Conservation (phyloP, 805 yeast species). For the Lipomyces starkeyi region DNA sequence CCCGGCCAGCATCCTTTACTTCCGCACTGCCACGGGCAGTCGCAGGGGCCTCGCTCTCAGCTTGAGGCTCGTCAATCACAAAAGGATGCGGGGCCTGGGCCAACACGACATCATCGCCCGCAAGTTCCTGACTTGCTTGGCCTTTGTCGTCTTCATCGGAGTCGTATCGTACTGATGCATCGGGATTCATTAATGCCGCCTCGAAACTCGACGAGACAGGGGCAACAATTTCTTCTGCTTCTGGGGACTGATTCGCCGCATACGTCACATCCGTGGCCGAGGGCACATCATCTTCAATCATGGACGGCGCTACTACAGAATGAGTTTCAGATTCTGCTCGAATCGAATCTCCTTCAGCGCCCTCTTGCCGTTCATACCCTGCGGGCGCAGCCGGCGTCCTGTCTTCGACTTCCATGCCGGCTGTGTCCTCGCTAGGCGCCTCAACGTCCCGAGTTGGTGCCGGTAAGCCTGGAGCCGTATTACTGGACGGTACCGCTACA, state of each 20-base stretch:
- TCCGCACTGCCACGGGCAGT: not conserved
- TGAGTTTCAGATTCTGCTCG: slow-evolving; percentile 1
- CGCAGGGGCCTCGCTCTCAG: slow-evolving; percentile 2
- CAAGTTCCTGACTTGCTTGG: not conserved
- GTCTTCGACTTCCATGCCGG: not conserved
- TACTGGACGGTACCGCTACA: not conserved
- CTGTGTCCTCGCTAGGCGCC: not conserved
- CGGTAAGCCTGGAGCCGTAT: not conserved
- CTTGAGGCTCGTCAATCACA: slow-evolving; percentile 21
- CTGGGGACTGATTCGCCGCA: not conserved
- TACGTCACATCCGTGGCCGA: not conserved
- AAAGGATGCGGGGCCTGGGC: slow-evolving; percentile 9
- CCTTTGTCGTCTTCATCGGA: slow-evolving; percentile 16
- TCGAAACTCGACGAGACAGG: slow-evolving; percentile 14
- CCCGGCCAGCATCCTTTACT: not conserved
- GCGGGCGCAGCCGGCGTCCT: not conserved
- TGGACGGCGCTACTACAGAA: slow-evolving; percentile 10
- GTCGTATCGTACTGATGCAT: slow-evolving; percentile 21
- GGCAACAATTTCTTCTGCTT: not conserved
- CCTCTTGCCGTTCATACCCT: not conserved
- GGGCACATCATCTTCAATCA: not conserved
- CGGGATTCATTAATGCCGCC: slow-evolving; percentile 21
- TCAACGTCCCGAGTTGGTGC: not conserved
- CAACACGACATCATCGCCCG: slow-evolving; percentile 7
- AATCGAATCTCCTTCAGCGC: not conserved